Conservation (phyloP, 1,284 basidiomycete genomes). For the Porodaedalea pini region DNA sequence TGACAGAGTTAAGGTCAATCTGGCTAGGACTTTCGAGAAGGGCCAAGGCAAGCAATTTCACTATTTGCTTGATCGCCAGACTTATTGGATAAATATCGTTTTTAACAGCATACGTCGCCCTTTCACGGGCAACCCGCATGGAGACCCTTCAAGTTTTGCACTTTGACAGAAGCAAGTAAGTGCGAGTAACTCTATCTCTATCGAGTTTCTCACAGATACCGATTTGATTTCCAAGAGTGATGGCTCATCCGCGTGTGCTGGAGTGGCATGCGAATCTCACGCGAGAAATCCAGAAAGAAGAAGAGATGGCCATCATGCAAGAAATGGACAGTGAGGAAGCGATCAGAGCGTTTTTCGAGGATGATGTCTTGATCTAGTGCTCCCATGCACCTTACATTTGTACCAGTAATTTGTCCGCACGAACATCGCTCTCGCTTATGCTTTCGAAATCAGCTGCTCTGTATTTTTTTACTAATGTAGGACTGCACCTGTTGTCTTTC, state of each 20-base stretch:
- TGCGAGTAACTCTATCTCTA: neutral
- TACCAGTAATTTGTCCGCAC: neutral
- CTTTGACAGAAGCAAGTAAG: conserved; percentile 73
- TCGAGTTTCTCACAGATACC: conserved; percentile 5
- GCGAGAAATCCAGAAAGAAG: conserved; percentile 4
- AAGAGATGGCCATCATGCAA: conserved; percentile 8
- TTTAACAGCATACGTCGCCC: conserved; percentile 80
- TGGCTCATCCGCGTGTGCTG: conserved; percentile 41
- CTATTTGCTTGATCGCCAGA: conserved; percentile 6
- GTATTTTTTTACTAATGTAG: too few relatives aligned
- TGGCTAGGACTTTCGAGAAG: conserved; percentile 71
- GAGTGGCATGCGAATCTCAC: conserved; percentile 19
- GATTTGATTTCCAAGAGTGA: conserved; percentile 32
- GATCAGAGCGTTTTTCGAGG: conserved; percentile 7
- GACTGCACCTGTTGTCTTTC: too few relatives aligned
- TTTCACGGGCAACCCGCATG: conserved; percentile 86
- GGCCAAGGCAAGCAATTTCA: conserved; percentile 54
- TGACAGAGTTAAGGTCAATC: conserved; percentile 70
- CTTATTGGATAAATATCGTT: conserved; percentile 3
- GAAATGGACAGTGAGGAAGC: conserved; percentile 18
- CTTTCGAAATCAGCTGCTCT: too few relatives aligned
- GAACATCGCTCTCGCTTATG: neutral
- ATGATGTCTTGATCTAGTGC: conserved; percentile 2
- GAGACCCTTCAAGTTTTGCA: conserved; percentile 80
- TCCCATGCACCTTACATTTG: neutral